Conservation (phyloP, 495 filamentous ascomycete species). For the Clohesyomyces aquaticus region DNA sequence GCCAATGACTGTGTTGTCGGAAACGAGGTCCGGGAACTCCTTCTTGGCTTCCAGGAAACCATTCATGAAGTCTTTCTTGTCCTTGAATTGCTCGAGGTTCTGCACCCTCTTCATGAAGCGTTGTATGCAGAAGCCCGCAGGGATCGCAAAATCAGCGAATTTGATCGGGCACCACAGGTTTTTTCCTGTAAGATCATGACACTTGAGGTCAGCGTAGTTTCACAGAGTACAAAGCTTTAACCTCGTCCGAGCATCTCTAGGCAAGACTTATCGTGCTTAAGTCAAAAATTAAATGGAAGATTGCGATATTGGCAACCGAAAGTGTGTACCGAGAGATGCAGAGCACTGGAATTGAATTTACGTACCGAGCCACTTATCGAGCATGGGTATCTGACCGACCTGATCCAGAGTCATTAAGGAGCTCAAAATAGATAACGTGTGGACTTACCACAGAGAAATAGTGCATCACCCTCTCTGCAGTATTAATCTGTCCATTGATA, state of each 20-base stretch:
- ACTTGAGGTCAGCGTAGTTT: no score
- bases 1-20: constrained; percentile 17
- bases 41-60: constrained; percentile 24
- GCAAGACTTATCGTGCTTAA: no score
- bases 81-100: constrained; percentile 8
- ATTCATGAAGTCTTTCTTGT: constrained; percentile 30
- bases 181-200: no score
- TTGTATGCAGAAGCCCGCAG: constrained; percentile 20
- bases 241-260: no score
- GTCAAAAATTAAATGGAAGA: no score
- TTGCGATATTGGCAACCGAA: no score
- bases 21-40: constrained; percentile 14
- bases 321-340: no score
- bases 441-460: constrained; percentile 26
- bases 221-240: no score
- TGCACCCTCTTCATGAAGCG: constrained; percentile 21
- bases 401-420: no score
- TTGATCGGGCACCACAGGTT: constrained; percentile 21
- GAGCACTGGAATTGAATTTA: no score
- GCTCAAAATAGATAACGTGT: not conserved
- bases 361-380: constrained; percentile 27
- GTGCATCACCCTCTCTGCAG: constrained; percentile 19
- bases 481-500: constrained; percentile 5
- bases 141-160: constrained; percentile 23
- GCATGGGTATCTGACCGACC: constrained; percentile 26